Base-by-base conservation (phyloP, 139 green algal genomes). In the Mesotaenium endlicherianum region DNA sequence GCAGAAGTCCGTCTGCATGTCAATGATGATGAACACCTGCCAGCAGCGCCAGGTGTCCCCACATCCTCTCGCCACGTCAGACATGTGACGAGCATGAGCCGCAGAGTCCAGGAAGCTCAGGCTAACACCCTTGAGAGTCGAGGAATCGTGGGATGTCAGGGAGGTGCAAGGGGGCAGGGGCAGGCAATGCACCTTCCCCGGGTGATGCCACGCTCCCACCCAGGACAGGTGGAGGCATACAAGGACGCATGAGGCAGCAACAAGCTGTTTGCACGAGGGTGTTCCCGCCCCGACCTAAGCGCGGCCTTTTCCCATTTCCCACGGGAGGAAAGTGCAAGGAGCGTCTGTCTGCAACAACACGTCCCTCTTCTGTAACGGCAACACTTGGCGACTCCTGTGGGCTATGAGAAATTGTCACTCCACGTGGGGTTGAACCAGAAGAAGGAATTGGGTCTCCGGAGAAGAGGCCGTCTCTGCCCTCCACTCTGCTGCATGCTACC, bases 1-100 rank as follows among this genome's bases (percentile, higher is more conserved):
- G 49, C 91, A 94, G 49, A 94, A 94, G 77, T 93, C 91, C 8
- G 88, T 68, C 87, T 94, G 91, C 75, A 94, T 94, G 80, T 94
- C 91, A 53, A 94, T 94, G 11, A 94, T 67, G 34, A 94, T 77
- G 1, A 94, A 47, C 1, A 82, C 87, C 20, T 91, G 60, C 0
- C 20, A 1, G 0, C 17, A 70, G 3, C 34, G 44, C 64, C 20
- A 64, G n/a, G 47, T 57, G 47, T 8, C 11, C 11, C 11, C 8
- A 8, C 47, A 57, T 26, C 47, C 47, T 26, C 11, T 11, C 47
- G 11, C 8, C 47, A 8, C 8, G 8, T 11, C 47, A 57, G 8
- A 57, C 47, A 57, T 26, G 47, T 57, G 47, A 11, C 8, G 47
- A 57, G 47, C 47, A 57, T 57, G 47, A 57, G 47, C 47, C 8